Evolutionary conservation across 225 moss, liverwort and hornwort species (phyloP).

Genomic region (Marchantia paleacea): DNA sequence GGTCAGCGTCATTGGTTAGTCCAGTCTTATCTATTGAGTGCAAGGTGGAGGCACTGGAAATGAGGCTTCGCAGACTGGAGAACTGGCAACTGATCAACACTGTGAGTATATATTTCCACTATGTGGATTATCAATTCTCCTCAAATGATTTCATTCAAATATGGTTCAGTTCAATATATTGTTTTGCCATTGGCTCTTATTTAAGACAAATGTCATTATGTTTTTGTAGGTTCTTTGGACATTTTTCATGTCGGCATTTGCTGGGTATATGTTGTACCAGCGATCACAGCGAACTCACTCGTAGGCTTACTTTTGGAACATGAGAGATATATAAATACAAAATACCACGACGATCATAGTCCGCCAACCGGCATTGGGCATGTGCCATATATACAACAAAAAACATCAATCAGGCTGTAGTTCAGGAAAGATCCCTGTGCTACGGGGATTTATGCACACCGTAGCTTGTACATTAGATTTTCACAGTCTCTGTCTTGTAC

Average conservation of each 20-base stretch:
- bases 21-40: slow-evolving; percentile 60
- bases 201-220: background rate
- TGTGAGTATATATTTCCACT: slow-evolving; percentile 33
- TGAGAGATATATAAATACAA: background rate
- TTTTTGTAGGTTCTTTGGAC: slow-evolving; percentile 76
- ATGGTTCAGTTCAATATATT: too few species aligned
- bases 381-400: background rate
- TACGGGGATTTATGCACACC: background rate
- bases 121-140: too few species aligned
- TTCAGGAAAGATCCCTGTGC: background rate
- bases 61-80: slow-evolving; percentile 73
- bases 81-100: slow-evolving; percentile 79
- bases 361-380: background rate
- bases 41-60: slow-evolving; percentile 60
- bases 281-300: slow-evolving; percentile 63
- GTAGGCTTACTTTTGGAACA: slow-evolving; percentile 18
- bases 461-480: slow-evolving; percentile 16
- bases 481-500: background rate
- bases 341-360: background rate
- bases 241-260: slow-evolving; percentile 79
- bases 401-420: background rate
- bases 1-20: slow-evolving; percentile 52
- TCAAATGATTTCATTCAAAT: too few species aligned
- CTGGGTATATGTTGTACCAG: slow-evolving; percentile 74
- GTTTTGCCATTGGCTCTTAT: background rate